Base-by-base conservation (phyloP, 78 protist genomes). In the Dictyostelium brefeldianum region DNA sequence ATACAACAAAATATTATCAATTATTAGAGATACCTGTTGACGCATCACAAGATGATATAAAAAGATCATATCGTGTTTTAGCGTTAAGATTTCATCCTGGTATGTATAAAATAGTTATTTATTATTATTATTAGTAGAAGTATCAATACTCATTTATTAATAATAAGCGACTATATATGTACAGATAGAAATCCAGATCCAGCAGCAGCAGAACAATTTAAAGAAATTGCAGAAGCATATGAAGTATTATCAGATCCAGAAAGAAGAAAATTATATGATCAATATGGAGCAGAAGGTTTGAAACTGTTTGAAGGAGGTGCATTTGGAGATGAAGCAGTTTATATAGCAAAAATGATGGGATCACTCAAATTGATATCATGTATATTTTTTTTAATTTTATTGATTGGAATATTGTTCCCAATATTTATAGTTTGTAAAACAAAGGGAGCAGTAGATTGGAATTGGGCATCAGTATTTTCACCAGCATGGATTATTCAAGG, bases 231-330 rank as follows among this genome's bases (percentile, higher is more conserved):
- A 10, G 69, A 78, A 11, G 99, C 99, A 15, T 98, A 95, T 75
- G 99, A 99, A 4, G 96, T 98, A 5, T 95, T 99, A 12, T 31
- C 78, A 50, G 98, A 99, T 78, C 78, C 80, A 48, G 65, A 96
- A 54, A 99, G 97, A 91, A 92, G 99, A 25, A 31, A 70, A 50
- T 2, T 82, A 25, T 99, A 99, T 89, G 99, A 99, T 70, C 91
- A 83, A 31, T 83, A 83, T 54, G 91, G 91, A 71, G 91, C 75
- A 36, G 91, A 83, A 22, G 91, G 91, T 36, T 56, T 71, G 17
- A 83, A 83, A 25, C n/a, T 83, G 15, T 83, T 83, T 56, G 91
- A 65, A 5, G 43, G 31, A 8, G 81, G 41, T n/a, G 81, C 43
- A 22, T 47, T 83, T 9, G 91, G 91, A 20, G 81, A 71, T 4